Base-by-base conservation (phyloP, 2,329 filamentous ascomycete species). In the Didymella sp. region DNA sequence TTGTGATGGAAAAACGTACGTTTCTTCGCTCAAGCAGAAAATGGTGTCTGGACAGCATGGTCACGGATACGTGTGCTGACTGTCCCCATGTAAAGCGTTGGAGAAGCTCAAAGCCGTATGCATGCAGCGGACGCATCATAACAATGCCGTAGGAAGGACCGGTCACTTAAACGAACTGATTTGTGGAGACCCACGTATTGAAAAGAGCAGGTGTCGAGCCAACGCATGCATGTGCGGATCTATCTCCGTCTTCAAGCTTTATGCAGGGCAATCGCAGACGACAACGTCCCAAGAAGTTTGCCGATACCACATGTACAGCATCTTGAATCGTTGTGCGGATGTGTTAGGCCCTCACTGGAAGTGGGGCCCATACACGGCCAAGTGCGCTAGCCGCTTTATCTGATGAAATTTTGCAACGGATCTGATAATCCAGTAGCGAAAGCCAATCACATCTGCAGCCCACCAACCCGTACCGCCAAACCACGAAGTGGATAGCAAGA, bases 401-500 rank as follows among this genome's bases (percentile, higher is more conserved):
- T 51, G 63, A 66, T 66, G 61, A 64, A 60, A 41, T 46, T 56
- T 54, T 60, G 52, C 56, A 54, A 33, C 51, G 56, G 61, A 66
- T 66, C 63, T 56, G 63, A 64, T 66, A 62, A 63, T 30, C 22
- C 21, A 15, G 22, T 3, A 7, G 7, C 9, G 11, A 3, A 21
- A 33, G 40, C 55, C 55, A 58, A 58, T 58, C 38, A 33, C 31
- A 40, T 38, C 37, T 37, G 24, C 35, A 22, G 13, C 19, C 15
- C 48, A 51, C 5, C 52, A 50, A 8, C 38, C 30, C 30, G 43
- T 59, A 28, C 12, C 33, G 21, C 48, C 48, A 41, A 45, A 45
- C 50, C n/a, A 42, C 56, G 31, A 57, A 56, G 53, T 48, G 52
- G 35, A 17, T 53, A 25, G 9, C 25, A 41, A 17, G 37, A 17